Conservation (phyloP, 345 rosid species). For the Citrus inodora region DNA sequence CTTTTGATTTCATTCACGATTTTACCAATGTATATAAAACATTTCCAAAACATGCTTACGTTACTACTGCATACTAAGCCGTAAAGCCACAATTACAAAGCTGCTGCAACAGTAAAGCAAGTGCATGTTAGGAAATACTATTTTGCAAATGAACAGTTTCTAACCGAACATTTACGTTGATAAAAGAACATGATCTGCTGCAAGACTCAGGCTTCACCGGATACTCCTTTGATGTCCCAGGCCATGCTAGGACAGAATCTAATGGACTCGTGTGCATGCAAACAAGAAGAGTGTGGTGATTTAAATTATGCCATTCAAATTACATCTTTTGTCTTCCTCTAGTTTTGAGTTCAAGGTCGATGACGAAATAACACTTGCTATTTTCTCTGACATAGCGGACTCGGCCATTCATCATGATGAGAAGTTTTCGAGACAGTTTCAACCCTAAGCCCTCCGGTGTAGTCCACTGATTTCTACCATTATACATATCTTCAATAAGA, state of each 20-base stretch:
- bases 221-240: background rate
- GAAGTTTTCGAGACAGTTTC: conserved; percentile 47
- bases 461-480: conserved; percentile 38
- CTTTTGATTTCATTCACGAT: too few relatives aligned
- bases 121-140: background rate
- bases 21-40: too few relatives aligned
- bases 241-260: background rate
- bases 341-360: conserved; percentile 46
- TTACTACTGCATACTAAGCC: background rate
- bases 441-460: conserved; percentile 58
- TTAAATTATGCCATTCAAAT: conserved; percentile 5
- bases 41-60: too few relatives aligned
- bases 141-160: background rate
- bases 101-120: background rate
- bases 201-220: background rate
- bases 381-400: conserved; percentile 52
- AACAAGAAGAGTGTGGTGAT: background rate
- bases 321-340: conserved; percentile 22
- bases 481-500: conserved; percentile 60
- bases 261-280: background rate
- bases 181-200: background rate
- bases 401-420: conserved; percentile 55
- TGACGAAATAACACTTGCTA: conserved; percentile 43
- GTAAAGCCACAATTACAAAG: background rate
- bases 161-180: background rate